Evolutionary conservation across 495 filamentous ascomycete species (phyloP).

Genomic region (Opeltia flavorubescens): DNA sequence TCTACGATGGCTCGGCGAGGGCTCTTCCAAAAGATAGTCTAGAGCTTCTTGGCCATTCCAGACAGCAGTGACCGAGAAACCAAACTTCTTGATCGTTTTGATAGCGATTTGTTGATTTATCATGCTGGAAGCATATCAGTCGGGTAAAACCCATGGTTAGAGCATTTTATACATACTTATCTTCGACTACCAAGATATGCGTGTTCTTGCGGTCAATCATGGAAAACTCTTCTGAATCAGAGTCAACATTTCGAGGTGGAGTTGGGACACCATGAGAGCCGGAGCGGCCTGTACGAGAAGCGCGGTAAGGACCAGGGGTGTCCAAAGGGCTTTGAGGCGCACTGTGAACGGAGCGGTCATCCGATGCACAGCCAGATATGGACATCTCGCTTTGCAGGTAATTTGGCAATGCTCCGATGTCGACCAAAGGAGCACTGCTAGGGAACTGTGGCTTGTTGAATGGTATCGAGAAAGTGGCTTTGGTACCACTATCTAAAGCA

Average conservation of each 20-base stretch:
- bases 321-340: constrained; percentile 14
- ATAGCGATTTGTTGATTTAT: constrained; percentile 71
- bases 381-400: constrained; percentile 48
- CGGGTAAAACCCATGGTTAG: neutral
- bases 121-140: constrained; percentile 25
- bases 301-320: neutral
- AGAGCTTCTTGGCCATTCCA: constrained; percentile 70
- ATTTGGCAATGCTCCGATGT: constrained; percentile 41
- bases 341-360: constrained; percentile 22
- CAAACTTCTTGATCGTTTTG: constrained; percentile 57
- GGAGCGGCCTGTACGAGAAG: neutral
- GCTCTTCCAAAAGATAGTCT: constrained; percentile 39
- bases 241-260: constrained; percentile 3
- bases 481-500: constrained; percentile 44
- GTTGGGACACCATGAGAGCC: neutral
- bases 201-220: constrained; percentile 30
- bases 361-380: constrained; percentile 42
- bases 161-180: constrained; percentile 41
- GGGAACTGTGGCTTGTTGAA: constrained; percentile 41
- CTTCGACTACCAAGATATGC: constrained; percentile 62
- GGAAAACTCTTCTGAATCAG: constrained; percentile 24
- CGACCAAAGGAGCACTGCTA: constrained; percentile 27
- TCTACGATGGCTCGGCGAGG: constrained; percentile 21
- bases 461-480: constrained; percentile 50
- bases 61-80: constrained; percentile 54